Evolutionary conservation across 441 rosid species (phyloP), one percentile per base, ranked within the genome.

Genomic region (Populus tomentosa): DNA sequence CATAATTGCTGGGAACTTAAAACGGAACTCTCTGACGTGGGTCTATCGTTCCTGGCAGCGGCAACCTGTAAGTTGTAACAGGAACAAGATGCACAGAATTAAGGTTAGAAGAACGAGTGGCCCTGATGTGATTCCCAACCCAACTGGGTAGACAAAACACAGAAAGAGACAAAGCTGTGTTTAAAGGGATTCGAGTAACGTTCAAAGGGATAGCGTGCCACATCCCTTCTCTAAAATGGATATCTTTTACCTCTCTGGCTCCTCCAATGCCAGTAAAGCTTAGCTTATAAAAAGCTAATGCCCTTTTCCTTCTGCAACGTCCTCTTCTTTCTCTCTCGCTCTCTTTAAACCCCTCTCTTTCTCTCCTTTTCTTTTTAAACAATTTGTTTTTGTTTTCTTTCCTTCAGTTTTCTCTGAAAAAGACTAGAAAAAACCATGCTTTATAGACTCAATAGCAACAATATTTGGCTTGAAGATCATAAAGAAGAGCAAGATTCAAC

Each of bases 271-370:
- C 35, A 28, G 10, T 26, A 18, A 67, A 67, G 20, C 28, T 42
- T 13, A 67, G 14, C 35, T 62, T 66, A 8, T 18, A 81, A 59
- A 84, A 83, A 82, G 79, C 84, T 75, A 75, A 18, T 75, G 59
- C 87, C 89, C 87, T 83, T 86, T 85, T 70, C 74, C 69, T 38
- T 78, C 86, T 75, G 86, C 86, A 89, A 84, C 87, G 75, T 75
- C 85, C 32, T 70, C 84, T 67, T 78, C 11, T 40, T 33, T 33
- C 35, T 5, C 36, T 10, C 14, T 11, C 63, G 3, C n/a, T 40
- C 59, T 70, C 69, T 42, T 30, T 30, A 30, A 30, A 64, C 66
- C 59, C 62, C 26, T 67, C 66, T 70, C 46, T 68, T n/a, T 23
- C 61, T 20, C 67, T 32, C 24, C 38, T 64, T 38, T n/a, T n/a